phyloP scores from a whole-genome alignment of 2,329 filamentous ascomycete genomes.

The Aspergillus versicolor region DNA sequence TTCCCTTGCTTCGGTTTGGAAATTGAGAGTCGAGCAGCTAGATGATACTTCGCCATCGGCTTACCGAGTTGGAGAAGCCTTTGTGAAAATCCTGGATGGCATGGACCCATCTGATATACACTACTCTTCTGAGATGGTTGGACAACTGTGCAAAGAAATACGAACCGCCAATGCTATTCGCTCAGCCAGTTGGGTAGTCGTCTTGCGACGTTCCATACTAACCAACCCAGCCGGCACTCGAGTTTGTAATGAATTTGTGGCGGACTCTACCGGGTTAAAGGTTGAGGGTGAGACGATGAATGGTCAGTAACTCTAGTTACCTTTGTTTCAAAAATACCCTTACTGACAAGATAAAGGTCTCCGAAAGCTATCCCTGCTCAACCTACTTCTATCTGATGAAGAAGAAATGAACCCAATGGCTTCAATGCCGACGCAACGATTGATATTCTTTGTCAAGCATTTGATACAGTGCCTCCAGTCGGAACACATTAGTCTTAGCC shows the following conservation, averaged over 20 bases:
- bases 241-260: conserved; percentile 61
- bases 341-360: conserved; percentile 36
- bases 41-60: conserved; percentile 30
- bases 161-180: conserved; percentile 45
- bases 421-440: conserved; percentile 58
- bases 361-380: conserved; percentile 53
- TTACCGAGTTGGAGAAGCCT: conserved; percentile 43
- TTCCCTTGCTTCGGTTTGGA: conserved; percentile 33
- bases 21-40: conserved; percentile 32
- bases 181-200: conserved; percentile 49
- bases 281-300: conserved; percentile 43
- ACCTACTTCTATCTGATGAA: conserved; percentile 51
- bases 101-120: conserved; percentile 24
- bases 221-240: conserved; percentile 49
- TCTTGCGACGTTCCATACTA: conserved; percentile 50
- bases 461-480: conserved; percentile 70
- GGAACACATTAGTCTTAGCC: conserved; percentile 47
- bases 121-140: conserved; percentile 32
- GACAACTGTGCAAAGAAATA: conserved; percentile 35
- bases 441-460: conserved; percentile 81
- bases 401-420: conserved; percentile 51
- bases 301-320: conserved; percentile 31
- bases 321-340: neutral
- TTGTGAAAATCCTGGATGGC: conserved; percentile 40
- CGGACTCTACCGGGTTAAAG: conserved; percentile 58